Evolutionary conservation across 1,139 yeast species (phyloP).

Genomic region (Kodamaea plutei): DNA sequence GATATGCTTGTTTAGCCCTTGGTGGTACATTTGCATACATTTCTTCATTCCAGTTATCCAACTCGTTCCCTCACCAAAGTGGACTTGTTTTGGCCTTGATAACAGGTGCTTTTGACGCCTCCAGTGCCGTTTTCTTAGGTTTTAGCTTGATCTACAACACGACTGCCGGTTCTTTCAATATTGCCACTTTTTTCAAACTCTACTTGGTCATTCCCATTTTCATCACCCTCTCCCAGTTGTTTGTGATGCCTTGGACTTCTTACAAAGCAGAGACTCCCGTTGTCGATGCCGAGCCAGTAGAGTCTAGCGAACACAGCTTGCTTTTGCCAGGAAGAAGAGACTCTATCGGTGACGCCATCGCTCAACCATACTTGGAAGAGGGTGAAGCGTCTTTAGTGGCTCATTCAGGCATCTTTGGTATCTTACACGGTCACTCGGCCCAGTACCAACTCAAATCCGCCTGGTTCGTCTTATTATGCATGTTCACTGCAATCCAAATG

Average conservation of each 20-base stretch:
- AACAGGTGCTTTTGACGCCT: slow-evolving; percentile 47
- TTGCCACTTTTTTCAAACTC: slow-evolving; percentile 31
- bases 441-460: slow-evolving; percentile 36
- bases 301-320: slow-evolving; percentile 7
- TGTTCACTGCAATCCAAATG: slow-evolving; percentile 41
- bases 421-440: slow-evolving; percentile 43
- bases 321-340: slow-evolving; percentile 27
- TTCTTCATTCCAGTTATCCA: slow-evolving; percentile 44
- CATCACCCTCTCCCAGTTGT: slow-evolving; percentile 37
- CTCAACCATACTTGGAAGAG: slow-evolving; percentile 41
- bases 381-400: slow-evolving; percentile 34
- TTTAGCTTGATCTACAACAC: slow-evolving; percentile 30
- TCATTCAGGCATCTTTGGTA: slow-evolving; percentile 39
- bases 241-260: slow-evolving; percentile 39
- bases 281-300: slow-evolving; percentile 19
- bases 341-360: slow-evolving; percentile 42
- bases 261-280: slow-evolving; percentile 34
- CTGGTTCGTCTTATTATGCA: slow-evolving; percentile 40
- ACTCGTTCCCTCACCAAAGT: slow-evolving; percentile 38
- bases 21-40: slow-evolving; percentile 47
- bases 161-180: slow-evolving; percentile 25
- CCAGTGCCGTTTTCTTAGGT: slow-evolving; percentile 42
- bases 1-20: slow-evolving; percentile 39
- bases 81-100: slow-evolving; percentile 42
- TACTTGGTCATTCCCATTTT: slow-evolving; percentile 40